Evolutionary conservation across 148 eudicot species (phyloP).

Genomic region (Vaccinium macrocarpon): DNA sequence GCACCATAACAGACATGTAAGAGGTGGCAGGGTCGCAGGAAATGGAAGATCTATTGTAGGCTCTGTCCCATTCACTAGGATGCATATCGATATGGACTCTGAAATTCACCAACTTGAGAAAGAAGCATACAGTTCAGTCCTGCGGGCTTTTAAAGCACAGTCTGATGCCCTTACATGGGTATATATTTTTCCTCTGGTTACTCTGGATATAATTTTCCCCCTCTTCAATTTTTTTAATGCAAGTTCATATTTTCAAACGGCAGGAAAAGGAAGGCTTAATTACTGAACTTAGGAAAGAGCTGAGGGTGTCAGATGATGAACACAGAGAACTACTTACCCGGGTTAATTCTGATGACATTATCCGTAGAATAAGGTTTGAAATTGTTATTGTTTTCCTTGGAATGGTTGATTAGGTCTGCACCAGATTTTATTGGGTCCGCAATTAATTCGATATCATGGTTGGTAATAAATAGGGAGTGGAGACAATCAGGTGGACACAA

Average conservation of each 20-base stretch:
- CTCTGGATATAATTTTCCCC: constrained; percentile 1
- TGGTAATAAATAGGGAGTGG: constrained; percentile 65
- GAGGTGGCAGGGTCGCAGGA: constrained; percentile 31
- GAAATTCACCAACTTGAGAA: constrained; percentile 90
- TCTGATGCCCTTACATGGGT: constrained; percentile 97
- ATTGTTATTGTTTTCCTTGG: neutral
- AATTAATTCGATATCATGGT: constrained; percentile 14
- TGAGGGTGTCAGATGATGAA: constrained; percentile 95
- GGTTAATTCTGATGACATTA: constrained; percentile 72
- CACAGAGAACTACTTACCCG: constrained; percentile 80
- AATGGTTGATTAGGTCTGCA: neutral
- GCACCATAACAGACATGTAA: constrained; percentile 39
- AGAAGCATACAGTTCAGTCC: constrained; percentile 82
- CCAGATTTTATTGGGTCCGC: neutral
- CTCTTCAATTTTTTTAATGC: constrained; percentile 25
- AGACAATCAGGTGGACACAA: constrained; percentile 66
- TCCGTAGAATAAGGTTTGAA: constrained; percentile 65
- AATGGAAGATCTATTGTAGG: constrained; percentile 41
- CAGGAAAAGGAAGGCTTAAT: constrained; percentile 94
- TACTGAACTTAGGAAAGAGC: constrained; percentile 90
- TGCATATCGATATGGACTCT: constrained; percentile 70
- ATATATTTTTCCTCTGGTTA: constrained; percentile 18
- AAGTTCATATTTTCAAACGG: constrained; percentile 5
- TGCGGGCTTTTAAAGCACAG: constrained; percentile 93
- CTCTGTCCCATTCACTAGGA: constrained; percentile 41